Evolutionary conservation across 176 grass and related monocot genomes (phyloP).

Genomic region (Cymbopogon citratus): DNA sequence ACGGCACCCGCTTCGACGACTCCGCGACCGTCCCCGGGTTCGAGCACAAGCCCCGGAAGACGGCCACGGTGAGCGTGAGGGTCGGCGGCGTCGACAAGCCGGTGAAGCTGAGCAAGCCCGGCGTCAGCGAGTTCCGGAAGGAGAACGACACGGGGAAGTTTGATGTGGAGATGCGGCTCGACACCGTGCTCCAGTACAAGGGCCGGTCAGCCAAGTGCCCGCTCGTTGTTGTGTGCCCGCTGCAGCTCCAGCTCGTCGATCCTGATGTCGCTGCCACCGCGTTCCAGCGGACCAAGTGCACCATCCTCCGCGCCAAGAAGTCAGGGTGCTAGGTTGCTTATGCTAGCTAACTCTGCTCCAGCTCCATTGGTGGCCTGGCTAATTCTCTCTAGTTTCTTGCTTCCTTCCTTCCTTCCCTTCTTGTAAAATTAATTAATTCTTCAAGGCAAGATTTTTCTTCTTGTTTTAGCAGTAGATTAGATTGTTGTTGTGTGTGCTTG

Average conservation of each 20-base stretch:
- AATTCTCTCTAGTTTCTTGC: too few species aligned
- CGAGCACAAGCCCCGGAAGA: slow-evolving; percentile 2
- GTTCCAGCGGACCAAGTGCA: slow-evolving; percentile 47
- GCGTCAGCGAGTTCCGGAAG: not conserved
- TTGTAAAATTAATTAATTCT: not conserved
- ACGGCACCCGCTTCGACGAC: slow-evolving; percentile 45
- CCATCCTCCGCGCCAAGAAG: slow-evolving; percentile 41
- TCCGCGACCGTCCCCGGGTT: not conserved
- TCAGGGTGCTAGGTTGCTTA: slow-evolving; percentile 17
- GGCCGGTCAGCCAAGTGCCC: slow-evolving; percentile 28
- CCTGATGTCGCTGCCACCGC: slow-evolving; percentile 47
- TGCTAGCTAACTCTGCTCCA: not conserved
- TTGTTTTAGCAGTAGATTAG: not conserved
- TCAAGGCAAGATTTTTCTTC: not conserved
- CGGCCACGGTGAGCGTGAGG: not conserved
- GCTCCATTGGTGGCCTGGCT: not conserved
- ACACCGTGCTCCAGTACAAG: slow-evolving; percentile 44
- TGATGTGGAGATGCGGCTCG: slow-evolving; percentile 33
- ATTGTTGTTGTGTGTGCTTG: not conserved
- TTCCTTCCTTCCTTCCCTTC: not conserved
- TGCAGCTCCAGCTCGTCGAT: slow-evolving; percentile 46
- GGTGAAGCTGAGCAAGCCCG: not conserved
- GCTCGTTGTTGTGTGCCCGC: slow-evolving; percentile 27
- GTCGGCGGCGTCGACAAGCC: slow-evolving; percentile 20
- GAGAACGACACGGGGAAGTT: slow-evolving; percentile 32